A percentile compares a stretch with the other conserved stretches of the same genome.
phyloP scores from a whole-genome alignment of 2,329 filamentous ascomycete genomes.

The Clonostachys byssicola region DNA sequence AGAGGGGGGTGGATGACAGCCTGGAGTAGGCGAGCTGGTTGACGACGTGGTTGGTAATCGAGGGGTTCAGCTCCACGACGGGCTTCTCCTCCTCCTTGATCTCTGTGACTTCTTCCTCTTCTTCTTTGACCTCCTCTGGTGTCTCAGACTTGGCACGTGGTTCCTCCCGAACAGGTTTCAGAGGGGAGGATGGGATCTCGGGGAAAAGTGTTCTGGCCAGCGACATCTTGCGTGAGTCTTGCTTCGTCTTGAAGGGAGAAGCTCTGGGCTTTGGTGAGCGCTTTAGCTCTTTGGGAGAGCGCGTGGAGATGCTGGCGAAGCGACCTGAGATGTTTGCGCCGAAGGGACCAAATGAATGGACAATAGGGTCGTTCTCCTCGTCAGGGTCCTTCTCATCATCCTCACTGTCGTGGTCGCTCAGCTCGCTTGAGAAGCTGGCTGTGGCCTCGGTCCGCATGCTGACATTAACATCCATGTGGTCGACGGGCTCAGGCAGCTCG shows the following conservation, averaged over 20 bases:
- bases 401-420: constrained; percentile 48
- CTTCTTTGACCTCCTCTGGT: neutral
- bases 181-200: constrained; percentile 8
- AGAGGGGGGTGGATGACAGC: constrained; percentile 85
- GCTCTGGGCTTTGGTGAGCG: constrained; percentile 25
- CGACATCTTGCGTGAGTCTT: neutral
- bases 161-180: constrained; percentile 1
- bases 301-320: constrained; percentile 71
- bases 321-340: constrained; percentile 81
- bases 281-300: constrained; percentile 43
- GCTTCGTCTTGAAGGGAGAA: neutral
- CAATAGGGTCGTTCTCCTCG: constrained; percentile 90
- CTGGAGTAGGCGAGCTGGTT: constrained; percentile 96
- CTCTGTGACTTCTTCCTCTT: constrained; percentile 2
- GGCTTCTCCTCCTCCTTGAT: constrained; percentile 9
- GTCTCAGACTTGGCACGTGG: no score
- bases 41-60: constrained; percentile 77
- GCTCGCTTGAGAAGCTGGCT: constrained; percentile 54
- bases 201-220: neutral
- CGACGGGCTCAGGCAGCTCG: constrained; percentile 29
- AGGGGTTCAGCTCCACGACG: constrained; percentile 29
- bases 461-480: constrained; percentile 18
- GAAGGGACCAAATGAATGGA: constrained; percentile 89
- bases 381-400: constrained; percentile 74
- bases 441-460: constrained; percentile 47